Conservation (phyloP, 2,329 filamentous ascomycete genomes). For the Xylaria sp. region DNA sequence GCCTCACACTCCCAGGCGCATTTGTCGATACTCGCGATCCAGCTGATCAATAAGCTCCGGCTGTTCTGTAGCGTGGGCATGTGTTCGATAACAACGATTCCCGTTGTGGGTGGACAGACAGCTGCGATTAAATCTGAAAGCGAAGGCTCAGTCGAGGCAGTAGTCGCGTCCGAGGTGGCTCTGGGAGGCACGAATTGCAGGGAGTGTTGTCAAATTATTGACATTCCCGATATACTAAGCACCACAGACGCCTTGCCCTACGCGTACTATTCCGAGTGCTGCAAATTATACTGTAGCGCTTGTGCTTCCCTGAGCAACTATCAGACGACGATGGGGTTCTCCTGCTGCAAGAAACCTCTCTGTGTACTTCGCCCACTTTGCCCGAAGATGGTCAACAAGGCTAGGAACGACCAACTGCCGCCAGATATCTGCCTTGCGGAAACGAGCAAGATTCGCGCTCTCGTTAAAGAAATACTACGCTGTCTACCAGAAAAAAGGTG, state of each 20-base stretch:
- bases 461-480: background rate
- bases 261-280: slow-evolving; percentile 7
- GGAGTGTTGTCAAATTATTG: slow-evolving; percentile 4
- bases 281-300: background rate
- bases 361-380: slow-evolving; percentile 2
- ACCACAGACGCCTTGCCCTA: background rate
- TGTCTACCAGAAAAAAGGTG: background rate
- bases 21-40: background rate
- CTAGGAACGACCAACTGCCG: background rate
- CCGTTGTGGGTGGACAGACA: background rate
- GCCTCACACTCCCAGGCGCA: background rate
- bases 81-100: background rate
- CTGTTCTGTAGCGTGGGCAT: background rate
- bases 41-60: slow-evolving; percentile 12
- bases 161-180: background rate
- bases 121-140: background rate
- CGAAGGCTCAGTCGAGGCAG: background rate
- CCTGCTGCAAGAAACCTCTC: background rate
- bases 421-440: background rate
- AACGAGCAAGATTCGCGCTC: slow-evolving; percentile 5
- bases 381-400: background rate
- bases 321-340: background rate
- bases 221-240: background rate
- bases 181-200: background rate
- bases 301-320: background rate